Percentiles rank a stretch among this genome's conserved stretches.
phyloP scores from a whole-genome alignment of 345 rosid species.

The Heritiera littoralis region DNA sequence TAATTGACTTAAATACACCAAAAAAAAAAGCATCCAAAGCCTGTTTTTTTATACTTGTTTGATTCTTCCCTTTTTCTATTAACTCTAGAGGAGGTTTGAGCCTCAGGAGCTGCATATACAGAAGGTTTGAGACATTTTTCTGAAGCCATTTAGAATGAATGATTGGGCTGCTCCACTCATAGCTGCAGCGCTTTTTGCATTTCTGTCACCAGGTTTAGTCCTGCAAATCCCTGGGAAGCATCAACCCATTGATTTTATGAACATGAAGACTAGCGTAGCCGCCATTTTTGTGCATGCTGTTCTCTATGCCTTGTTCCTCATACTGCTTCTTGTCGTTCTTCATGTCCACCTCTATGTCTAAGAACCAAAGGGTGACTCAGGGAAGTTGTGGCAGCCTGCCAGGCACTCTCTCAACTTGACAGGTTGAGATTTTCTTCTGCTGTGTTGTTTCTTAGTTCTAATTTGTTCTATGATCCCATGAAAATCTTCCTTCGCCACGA shows the following conservation, averaged over 20 bases:
- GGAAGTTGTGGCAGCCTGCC: neutral
- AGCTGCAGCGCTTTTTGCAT: slow-evolving; percentile 84
- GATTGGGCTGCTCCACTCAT: slow-evolving; percentile 93
- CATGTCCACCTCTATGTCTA: slow-evolving; percentile 65
- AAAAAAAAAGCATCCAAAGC: neutral
- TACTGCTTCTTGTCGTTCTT: slow-evolving; percentile 71
- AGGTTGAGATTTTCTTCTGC: neutral
- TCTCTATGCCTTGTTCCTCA: slow-evolving; percentile 67
- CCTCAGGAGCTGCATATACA: neutral
- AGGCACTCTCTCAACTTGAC: neutral
- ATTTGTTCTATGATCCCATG: neutral
- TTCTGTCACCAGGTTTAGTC: slow-evolving; percentile 73
- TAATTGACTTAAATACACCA: neutral
- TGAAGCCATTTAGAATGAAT: slow-evolving; percentile 22
- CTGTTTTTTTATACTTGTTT: neutral
- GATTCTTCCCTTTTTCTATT: neutral
- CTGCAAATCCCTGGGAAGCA: slow-evolving; percentile 77
- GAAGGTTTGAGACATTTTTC: neutral
- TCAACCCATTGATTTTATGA: slow-evolving; percentile 68
- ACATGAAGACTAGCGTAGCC: slow-evolving; percentile 84
- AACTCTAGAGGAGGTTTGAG: neutral
- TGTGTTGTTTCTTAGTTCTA: slow-evolving; percentile 1
- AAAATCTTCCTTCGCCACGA: neutral
- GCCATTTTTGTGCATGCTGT: slow-evolving; percentile 73
- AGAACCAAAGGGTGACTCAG: neutral